Base-by-base conservation (phyloP, 2,329 filamentous ascomycete species). In the Arachnopeziza araneosa region DNA sequence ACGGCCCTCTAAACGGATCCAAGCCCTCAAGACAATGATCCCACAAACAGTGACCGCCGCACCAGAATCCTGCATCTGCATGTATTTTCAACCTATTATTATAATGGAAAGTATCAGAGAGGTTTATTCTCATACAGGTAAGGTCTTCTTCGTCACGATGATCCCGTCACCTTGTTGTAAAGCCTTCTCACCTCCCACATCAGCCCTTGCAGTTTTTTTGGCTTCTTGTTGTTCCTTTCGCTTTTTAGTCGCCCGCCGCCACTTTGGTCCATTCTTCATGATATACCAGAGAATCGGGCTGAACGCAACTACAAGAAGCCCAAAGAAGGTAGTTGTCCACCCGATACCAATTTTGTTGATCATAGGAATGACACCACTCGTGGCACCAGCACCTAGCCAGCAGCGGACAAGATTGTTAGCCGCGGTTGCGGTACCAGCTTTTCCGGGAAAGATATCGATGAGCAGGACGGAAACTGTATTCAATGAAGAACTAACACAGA, bases 391-490 rank as follows among this genome's bases (percentile, higher is more conserved):
- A 0, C 82, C 83, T 1, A 86, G 67, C 2, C 82, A 69, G 59
- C 83, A 86, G 2, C 83, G 69, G 0, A 79, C 77, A 17, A 86
- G 66, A 61, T 86, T 86, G 61, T 81, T 83, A 0, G 82, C 78
- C 1, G 83, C 83, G 0, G 80, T 80, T 0, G 82, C 82, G 0
- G 80, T 80, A 0, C 79, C 81, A 0, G 82, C 78, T 24, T 75
- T 52, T 19, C 50, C 30, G 9, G 56, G 56, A 60, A 83, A 79
- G 8, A 86, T 75, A 64, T 87, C 84, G 6, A 84, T 75, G 2
- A 86, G 74, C 54, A 87, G 70, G 0, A 79, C 77, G 57, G 76
- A 83, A 50, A 78, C 72, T 2, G 79, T 75, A 58, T 66, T 84
- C 67, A 80, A 84, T 44, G 80, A 79, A 0, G 81, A 81, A 6